phyloP scores from a whole-genome alignment of 345 rosid genomes.

The Euphorbia pulcherrima region DNA sequence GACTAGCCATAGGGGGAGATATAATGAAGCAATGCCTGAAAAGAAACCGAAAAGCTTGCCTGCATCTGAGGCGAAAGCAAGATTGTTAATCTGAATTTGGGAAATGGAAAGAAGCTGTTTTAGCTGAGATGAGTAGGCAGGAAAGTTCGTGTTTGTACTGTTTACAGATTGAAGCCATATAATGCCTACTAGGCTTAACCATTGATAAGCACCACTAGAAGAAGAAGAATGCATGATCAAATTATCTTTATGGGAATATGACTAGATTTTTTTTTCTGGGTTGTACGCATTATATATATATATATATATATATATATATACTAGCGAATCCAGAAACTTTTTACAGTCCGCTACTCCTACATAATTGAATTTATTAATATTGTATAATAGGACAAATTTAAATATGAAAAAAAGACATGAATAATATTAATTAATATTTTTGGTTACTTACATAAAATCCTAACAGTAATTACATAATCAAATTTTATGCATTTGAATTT shows the following conservation, averaged over 20 bases:
- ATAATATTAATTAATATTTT: no score
- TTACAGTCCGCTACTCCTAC: no score
- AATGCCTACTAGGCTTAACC: slow-evolving; percentile 71
- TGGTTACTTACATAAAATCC: no score
- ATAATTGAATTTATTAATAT: no score
- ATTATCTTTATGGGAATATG: no score
- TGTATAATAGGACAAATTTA: no score
- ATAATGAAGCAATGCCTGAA: slow-evolving; percentile 71
- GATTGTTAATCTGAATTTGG: slow-evolving; percentile 72
- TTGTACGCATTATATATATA: not conserved
- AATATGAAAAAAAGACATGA: no score
- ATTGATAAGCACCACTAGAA: slow-evolving; percentile 31
- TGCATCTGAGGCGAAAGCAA: slow-evolving; percentile 89
- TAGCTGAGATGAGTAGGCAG: slow-evolving; percentile 85
- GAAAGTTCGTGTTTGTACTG: slow-evolving; percentile 81
- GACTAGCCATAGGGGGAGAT: slow-evolving; percentile 69
- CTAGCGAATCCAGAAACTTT: no score
- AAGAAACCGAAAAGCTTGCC: slow-evolving; percentile 84
- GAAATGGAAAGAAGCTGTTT: slow-evolving; percentile 67
- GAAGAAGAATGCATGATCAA: not conserved
- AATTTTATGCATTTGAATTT: no score
- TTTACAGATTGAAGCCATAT: slow-evolving; percentile 77
- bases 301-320: no score
- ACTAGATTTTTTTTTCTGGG: not conserved
- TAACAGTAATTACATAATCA: no score